Evolutionary conservation across 768 basidiomycete species (phyloP), one percentile per base, ranked within the genome.

Genomic region (Hygrophorus pudorinus): DNA sequence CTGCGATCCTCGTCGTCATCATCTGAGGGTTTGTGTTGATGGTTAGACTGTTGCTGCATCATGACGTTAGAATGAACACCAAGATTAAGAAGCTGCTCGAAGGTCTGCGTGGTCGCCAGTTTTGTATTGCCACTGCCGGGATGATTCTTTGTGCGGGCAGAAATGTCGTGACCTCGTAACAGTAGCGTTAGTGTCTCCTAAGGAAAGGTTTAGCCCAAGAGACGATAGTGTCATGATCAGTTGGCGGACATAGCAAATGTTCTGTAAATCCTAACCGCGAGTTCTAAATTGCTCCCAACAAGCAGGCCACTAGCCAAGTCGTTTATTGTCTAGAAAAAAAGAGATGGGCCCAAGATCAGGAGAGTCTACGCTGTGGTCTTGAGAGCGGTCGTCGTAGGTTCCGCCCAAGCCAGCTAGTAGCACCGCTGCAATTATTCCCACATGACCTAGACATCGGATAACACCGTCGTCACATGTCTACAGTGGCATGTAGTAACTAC

Each of bases 1-100:
- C 64, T 68, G 46, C 80, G 75, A 60, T 80, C 80, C 49, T 70
- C 66, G 40, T 34, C 37, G 21, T 46, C 66, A 34, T 34, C 37
- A 16, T 46, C 45, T 30, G 50, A 34, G 35, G 31, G 57, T 51
- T 42, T 51, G 33, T 40, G 46, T 47, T 48, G 60, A 54, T 65
- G 62, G 41, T 41, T 47, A 44, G 53, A 50, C 24, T 24, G 24
- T 38, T 56, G 50, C 37, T 56, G 53, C 63, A 72, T 67, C 42
- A 51, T 61, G 47, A 34, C 16, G 34, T 5, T 10, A 28, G 41
- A 31, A 13, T 18, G 29, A 30, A 43, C 33, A 42, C 52, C 50
- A 28, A 54, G 42, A 42, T 51, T 53, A 21, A 45, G 52, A 35
- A 55, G 50, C 46, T 59, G 51, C 30, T 53, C 49, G 48, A 48